Percentiles rank a stretch among this genome's conserved stretches.
phyloP scores from a whole-genome alignment of 768 basidiomycete species.

The Grammothele lineata region DNA sequence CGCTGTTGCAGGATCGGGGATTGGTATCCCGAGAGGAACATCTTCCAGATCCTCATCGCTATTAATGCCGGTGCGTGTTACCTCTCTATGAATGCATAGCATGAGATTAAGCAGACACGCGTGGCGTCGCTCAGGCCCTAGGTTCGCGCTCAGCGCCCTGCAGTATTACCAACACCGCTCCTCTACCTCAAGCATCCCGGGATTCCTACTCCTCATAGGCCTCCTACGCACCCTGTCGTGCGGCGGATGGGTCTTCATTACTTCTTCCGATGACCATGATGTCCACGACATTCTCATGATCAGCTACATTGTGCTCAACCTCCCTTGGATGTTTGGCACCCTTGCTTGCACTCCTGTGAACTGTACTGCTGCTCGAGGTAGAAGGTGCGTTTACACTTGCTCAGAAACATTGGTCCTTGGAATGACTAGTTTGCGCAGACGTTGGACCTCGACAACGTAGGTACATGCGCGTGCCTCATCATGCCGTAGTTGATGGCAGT shows the following conservation, averaged over 20 bases:
- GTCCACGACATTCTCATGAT: slow-evolving; percentile 88
- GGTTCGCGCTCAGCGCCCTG: slow-evolving; percentile 61
- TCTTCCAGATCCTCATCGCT: slow-evolving; percentile 88
- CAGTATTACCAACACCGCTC: slow-evolving; percentile 58
- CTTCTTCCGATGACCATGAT: slow-evolving; percentile 79
- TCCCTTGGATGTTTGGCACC: slow-evolving; percentile 87
- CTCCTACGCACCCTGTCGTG: slow-evolving; percentile 74
- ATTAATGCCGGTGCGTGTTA: slow-evolving; percentile 59
- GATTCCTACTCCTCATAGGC: slow-evolving; percentile 54
- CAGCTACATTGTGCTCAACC: slow-evolving; percentile 73
- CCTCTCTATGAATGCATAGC: neutral
- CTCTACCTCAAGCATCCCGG: slow-evolving; percentile 38
- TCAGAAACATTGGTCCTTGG: neutral
- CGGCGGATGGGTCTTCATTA: slow-evolving; percentile 92
- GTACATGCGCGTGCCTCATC: slow-evolving; percentile 13
- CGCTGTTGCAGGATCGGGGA: slow-evolving; percentile 71
- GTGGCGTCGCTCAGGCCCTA: slow-evolving; percentile 52
- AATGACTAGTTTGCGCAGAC: slow-evolving; percentile 33
- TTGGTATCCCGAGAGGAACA: slow-evolving; percentile 81
- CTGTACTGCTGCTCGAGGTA: slow-evolving; percentile 38
- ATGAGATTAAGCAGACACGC: neutral
- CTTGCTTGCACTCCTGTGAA: slow-evolving; percentile 48
- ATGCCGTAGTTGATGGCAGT: too few relatives aligned
- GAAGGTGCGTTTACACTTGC: slow-evolving; percentile 41
- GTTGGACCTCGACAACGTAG: slow-evolving; percentile 48